A percentile compares a stretch with the other conserved stretches of the same genome.
Evolutionary conservation across 2,329 filamentous ascomycete species (phyloP).

Genomic region (Claviceps humidiphila): DNA sequence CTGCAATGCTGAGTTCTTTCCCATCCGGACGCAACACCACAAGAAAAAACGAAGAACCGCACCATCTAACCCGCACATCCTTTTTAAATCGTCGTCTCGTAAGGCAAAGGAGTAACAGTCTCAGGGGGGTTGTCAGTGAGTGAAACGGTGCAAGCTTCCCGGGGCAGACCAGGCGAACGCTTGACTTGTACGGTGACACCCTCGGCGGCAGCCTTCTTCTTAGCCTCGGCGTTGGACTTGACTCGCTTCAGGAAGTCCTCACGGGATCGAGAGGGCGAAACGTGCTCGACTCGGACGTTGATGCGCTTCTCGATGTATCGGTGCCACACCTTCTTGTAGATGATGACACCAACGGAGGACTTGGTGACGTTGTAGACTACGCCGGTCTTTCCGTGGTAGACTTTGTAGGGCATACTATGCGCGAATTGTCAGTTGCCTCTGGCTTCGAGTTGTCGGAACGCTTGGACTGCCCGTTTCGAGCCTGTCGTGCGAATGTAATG

Average conservation of each 20-base stretch:
- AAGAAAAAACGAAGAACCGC: conserved; percentile 25
- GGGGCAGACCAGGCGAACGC: conserved; percentile 70
- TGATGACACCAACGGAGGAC: conserved; percentile 93
- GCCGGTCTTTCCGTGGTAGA: conserved; percentile 98
- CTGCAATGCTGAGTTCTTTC: conserved; percentile 31
- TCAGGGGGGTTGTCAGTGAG: conserved; percentile 75
- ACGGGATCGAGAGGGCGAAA: conserved; percentile 83
- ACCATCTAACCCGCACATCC: conserved; percentile 7
- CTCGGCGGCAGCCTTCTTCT: conserved; percentile 83
- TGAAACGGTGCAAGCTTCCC: conserved; percentile 67
- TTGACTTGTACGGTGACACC: conserved; percentile 85
- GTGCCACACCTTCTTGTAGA: conserved; percentile 99
- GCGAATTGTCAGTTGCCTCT: conserved; percentile 20
- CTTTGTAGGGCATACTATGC: conserved; percentile 90
- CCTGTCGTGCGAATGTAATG: background rate
- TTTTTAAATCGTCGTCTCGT: conserved; percentile 94
- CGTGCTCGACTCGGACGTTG: conserved; percentile 98
- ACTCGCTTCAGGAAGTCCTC: conserved; percentile 95
- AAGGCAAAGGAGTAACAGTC: conserved; percentile 81
- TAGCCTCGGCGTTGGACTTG: conserved; percentile 88
- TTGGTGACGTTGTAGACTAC: conserved; percentile 99
- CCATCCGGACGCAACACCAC: conserved; percentile 30
- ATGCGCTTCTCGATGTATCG: conserved; percentile 99
- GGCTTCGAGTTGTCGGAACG: background rate
- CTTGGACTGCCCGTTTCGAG: background rate